phyloP scores from a whole-genome alignment of 2,329 filamentous ascomycete species.

The Fusarium sororula region DNA sequence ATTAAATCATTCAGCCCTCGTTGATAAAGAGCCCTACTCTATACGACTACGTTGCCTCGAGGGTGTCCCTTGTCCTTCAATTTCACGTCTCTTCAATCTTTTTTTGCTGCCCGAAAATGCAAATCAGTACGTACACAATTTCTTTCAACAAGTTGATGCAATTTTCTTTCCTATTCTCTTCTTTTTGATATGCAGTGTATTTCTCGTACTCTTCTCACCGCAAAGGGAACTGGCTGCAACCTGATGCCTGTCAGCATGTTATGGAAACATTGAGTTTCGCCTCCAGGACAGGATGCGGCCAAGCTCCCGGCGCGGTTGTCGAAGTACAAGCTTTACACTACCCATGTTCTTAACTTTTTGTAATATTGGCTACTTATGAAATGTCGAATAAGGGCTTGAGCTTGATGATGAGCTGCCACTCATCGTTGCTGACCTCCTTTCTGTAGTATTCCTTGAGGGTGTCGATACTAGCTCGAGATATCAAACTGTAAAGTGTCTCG shows the following conservation, averaged over 20 bases:
- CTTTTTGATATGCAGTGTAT: slow-evolving; percentile 1
- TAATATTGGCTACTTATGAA: slow-evolving; percentile 56
- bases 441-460: slow-evolving; percentile 96
- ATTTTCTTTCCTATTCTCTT: slow-evolving; percentile 13
- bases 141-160: slow-evolving; percentile 16
- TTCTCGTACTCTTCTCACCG: not conserved
- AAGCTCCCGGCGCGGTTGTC: slow-evolving; percentile 13
- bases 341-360: not conserved
- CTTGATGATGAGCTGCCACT: slow-evolving; percentile 95
- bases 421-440: slow-evolving; percentile 85
- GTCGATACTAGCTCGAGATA: slow-evolving; percentile 90
- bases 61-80: not conserved
- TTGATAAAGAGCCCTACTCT: slow-evolving; percentile 14
- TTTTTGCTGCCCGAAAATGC: slow-evolving; percentile 22
- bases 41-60: slow-evolving; percentile 2
- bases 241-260: not conserved
- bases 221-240: slow-evolving; percentile 2
- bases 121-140: slow-evolving; percentile 15
- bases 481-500: slow-evolving; percentile 86
- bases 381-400: slow-evolving; percentile 95
- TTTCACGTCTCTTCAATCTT: slow-evolving; percentile 6
- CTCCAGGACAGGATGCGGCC: not conserved
- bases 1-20: slow-evolving; percentile 1
- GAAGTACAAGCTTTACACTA: not conserved
- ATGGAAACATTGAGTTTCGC: not conserved